Base-by-base conservation (phyloP, 768 basidiomycete species). In the Tylopilus felleus region DNA sequence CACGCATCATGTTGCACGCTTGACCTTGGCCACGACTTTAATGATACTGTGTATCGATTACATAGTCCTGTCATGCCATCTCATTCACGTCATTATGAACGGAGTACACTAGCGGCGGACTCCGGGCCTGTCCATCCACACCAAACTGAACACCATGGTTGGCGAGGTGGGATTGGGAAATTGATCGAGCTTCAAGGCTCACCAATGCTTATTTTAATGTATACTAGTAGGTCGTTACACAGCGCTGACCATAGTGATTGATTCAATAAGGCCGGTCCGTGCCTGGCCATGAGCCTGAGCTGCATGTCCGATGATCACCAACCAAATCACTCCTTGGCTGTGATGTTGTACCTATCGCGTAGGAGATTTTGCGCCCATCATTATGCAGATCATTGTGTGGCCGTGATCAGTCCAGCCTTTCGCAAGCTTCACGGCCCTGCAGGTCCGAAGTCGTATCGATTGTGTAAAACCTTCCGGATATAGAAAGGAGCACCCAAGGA, bases 31-130 rank as follows among this genome's bases (percentile, higher is more conserved):
- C 16, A 39, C 44, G 50, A 60, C 46, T 27, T 41, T 54, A 14
- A 64, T 52, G 60, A 58, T 68, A 69, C 66, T 63, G 66, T 65
- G 66, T 68, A 69, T 67, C 58, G n/a, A 47, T 47, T 25, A 33
- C 13, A 14, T n/a, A n/a, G 42, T 38, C 51, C 9, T 5, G 28
- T 40, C 45, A 40, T 46, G 16, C 17, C 35, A 31, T 47, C 21
- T 7, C 4, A 38, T 44, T 23, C 8, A 3, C 7, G 17, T 45
- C 36, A 38, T 38, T n/a, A 19, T 16, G 5, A 22, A 22, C 8
- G 12, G n/a, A n/a, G n/a, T n/a, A n/a, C n/a, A n/a, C n/a, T n/a
- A n/a, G n/a, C n/a, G n/a, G n/a, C n/a, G n/a, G n/a, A n/a, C n/a
- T n/a, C n/a, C n/a, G n/a, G 29, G 6, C 5, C 29, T 29, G 29